These are phyloP conservation scores for Cynara cardunculus DNA, from an alignment of 129 eudicot genomes.

Conservation along the genomic window DNA sequence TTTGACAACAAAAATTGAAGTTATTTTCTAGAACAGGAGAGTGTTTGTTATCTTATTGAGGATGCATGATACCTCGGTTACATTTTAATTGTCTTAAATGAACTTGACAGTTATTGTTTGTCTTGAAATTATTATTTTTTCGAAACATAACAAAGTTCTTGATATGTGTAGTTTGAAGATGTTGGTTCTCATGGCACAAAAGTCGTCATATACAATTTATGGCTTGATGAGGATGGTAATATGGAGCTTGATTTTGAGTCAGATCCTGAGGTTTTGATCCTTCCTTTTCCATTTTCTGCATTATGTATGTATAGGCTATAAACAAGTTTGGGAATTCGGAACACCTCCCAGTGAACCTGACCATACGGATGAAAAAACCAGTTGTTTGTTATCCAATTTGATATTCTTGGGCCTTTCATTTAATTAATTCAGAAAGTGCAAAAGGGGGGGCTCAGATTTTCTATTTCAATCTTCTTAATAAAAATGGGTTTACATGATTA, in stretches of 20 bases:
- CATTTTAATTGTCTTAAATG: not conserved
- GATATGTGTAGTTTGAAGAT: constrained; percentile 52
- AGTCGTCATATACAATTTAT: constrained; percentile 73
- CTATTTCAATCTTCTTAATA: not conserved
- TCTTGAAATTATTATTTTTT: not conserved
- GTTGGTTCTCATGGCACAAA: constrained; percentile 84
- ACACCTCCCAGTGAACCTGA: too few relatives aligned
- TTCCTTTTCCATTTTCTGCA: not conserved
- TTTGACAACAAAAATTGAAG: not conserved
- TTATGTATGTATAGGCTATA: not conserved
- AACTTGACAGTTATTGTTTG: not conserved
- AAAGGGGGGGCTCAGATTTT: not conserved
- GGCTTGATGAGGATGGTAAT: constrained; percentile 60
- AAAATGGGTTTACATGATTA: not conserved
- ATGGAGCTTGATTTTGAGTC: constrained; percentile 54
- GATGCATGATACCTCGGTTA: not conserved
- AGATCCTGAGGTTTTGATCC: constrained; percentile 41
- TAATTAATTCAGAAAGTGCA: not conserved
- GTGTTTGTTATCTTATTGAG: not conserved
- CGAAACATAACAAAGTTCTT: constrained; percentile 3
- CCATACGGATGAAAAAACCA: not conserved
- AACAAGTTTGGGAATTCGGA: too few relatives aligned
- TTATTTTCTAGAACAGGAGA: not conserved
- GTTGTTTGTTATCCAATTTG: not conserved
- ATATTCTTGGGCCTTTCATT: not conserved